Evolutionary conservation across 1,139 yeast species (phyloP), one percentile per base, ranked within the genome.

Genomic region (Debaryomycetaceae sp.): DNA sequence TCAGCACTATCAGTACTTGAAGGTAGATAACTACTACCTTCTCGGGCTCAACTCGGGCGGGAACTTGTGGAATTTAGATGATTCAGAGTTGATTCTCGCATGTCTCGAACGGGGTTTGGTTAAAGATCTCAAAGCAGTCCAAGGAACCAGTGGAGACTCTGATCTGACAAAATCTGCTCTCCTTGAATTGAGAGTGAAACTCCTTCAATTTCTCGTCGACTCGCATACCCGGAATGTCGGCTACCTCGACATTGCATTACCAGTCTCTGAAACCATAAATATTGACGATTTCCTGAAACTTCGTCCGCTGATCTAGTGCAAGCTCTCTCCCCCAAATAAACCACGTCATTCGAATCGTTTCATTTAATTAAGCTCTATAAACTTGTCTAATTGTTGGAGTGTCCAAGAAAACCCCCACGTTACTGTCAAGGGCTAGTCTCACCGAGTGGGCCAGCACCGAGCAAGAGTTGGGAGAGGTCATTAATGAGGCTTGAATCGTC

Each of bases 41-140:
- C 32, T 57, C 13, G 69, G 68, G 2, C 39, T 55, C 23, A 59
- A 59, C 33, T 7, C 16, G 8, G 45, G 45, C n/a, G 75, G 74
- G 1, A 69, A 68, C 29, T 44, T 73, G 1, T 67, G 74, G 68
- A 47, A 56, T 28, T 44, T 73, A 29, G 43, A 53, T 12, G 46
- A 51, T 20, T 55, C 55, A 34, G 79, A 73, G 39, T 43, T 72
- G 22, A 37, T 70, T 2, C 37, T 49, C 22, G 63, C 73, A 2
- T 66, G 75, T 36, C 40, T 70, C 25, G 74, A 69, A 35, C 54
- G 80, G 27, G 69, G 70, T 14, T 44, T 73, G 31, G 48, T 71
- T 3, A 26, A 31, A 5, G 47, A 46, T n/a, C 31, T 42, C 5
- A 35, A 40, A 8, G 19, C 32, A 22, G 37, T 38, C 18, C 43